These are phyloP conservation scores for Diaporthe citri DNA, from an alignment of 2,329 filamentous ascomycete species.

Conservation along the genomic window DNA sequence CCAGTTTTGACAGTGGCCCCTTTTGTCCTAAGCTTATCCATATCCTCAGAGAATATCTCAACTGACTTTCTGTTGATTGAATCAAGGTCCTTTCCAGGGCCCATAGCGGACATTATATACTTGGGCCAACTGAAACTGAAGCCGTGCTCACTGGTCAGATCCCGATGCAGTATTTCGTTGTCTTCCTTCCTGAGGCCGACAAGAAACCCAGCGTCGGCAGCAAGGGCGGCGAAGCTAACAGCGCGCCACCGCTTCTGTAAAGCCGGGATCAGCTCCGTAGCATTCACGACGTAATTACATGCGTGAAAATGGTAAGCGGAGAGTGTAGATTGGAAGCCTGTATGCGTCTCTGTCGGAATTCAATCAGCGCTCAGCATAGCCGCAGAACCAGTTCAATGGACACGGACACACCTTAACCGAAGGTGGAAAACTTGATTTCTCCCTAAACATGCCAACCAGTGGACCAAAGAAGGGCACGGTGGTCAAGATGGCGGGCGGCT, in stretches of 20 bases:
- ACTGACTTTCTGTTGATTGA: constrained; percentile 43
- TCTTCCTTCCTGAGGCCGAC: constrained; percentile 46
- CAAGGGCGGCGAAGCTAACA: constrained; percentile 46
- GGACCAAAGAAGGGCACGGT: constrained; percentile 44
- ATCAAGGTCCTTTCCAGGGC: constrained; percentile 40
- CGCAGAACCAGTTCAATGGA: too few relatives aligned
- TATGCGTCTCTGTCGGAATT: constrained; percentile 36
- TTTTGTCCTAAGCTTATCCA: constrained; percentile 37
- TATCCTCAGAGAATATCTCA: constrained; percentile 40
- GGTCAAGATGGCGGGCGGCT: constrained; percentile 45
- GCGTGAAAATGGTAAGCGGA: constrained; percentile 44
- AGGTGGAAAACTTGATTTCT: neutral
- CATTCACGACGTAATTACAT: constrained; percentile 47
- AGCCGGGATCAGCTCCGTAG: constrained; percentile 44
- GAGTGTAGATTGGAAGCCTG: constrained; percentile 46
- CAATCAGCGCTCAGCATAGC: neutral
- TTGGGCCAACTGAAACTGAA: constrained; percentile 10
- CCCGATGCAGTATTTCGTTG: constrained; percentile 43
- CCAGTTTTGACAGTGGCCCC: constrained; percentile 13
- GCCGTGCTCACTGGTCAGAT: constrained; percentile 19
- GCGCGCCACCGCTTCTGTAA: constrained; percentile 46
- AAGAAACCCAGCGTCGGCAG: constrained; percentile 42
- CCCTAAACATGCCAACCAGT: constrained; percentile 43
- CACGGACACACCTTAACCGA: neutral
- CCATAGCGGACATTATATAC: constrained; percentile 12